Evolutionary conservation across 192 early-diverging fungal genomes (phyloP), one percentile per base, ranked within the genome.

Genomic region (Coemansia sp.): DNA sequence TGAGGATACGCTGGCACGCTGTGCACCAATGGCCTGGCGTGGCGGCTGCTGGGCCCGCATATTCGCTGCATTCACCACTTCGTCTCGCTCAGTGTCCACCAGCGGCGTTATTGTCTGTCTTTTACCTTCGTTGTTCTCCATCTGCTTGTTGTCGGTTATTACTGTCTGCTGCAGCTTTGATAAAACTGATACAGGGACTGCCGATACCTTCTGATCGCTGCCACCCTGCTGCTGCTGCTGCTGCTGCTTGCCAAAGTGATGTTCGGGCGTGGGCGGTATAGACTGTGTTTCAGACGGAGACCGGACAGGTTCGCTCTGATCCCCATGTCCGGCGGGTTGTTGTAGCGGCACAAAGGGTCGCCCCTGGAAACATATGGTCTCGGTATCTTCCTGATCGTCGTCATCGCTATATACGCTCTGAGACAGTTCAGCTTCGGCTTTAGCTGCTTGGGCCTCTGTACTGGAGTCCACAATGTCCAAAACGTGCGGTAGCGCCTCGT

Each of bases 341-440:
- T n/a, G n/a, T n/a, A n/a, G n/a, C 39, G 28, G 9, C 23, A 39
- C 37, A 15, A 15, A 14, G 0, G 68, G 61, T 4, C 68, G 44
- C 31, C 69, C 69, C 28, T 72, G 70, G 50, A 72, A 72, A 31
- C 58, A 72, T 16, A 72, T 65, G 6, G 63, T 65, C 33, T 70
- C 68, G 42, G 53, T 13, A 3, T 16, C 35, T 4, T 43, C 13
- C 53, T 30, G 13, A 13, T 42, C 41, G n/a, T n/a, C n/a, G n/a
- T n/a, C n/a, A n/a, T n/a, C n/a, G n/a, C 12, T 8, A 12, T 8
- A 8, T 12, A 37, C 6, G 12, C 36, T 37, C 36, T 6, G 36
- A 37, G 36, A 6, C 36, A 37, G 36, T 12, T 37, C 36, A 37
- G 45, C 10, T 21, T 47, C 45, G 5, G 21, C 3, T 3, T 18